Conservation (phyloP, 139 green algal species). For the Chlorella ohadii region DNA sequence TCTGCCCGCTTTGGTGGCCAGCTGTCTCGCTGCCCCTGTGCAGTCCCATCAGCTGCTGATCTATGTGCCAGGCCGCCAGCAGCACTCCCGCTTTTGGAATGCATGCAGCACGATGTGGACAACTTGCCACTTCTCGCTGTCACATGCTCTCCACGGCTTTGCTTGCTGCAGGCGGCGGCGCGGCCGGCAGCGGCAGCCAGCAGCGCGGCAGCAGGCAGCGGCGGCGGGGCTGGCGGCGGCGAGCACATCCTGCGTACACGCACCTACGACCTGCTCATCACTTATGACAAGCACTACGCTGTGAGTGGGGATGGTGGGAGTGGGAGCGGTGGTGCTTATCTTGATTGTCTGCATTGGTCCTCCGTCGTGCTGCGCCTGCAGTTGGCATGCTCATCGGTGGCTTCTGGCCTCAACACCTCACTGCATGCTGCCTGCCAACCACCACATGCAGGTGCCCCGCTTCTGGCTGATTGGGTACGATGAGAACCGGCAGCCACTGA, state of each 20-base stretch:
- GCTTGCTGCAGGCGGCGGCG: not conserved
- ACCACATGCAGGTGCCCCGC: slow-evolving; percentile 63
- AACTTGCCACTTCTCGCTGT: not conserved
- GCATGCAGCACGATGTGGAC: too few species aligned
- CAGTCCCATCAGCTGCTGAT: not conserved
- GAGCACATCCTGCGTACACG: slow-evolving; percentile 76
- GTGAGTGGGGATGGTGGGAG: slow-evolving; percentile 58
- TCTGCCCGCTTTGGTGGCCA: too few species aligned
- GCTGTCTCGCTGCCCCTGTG: too few species aligned
- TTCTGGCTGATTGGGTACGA: slow-evolving; percentile 92
- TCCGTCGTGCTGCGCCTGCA: too few species aligned
- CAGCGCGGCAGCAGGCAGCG: slow-evolving; percentile 45
- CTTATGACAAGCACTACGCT: slow-evolving; percentile 92
- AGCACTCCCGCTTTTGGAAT: too few species aligned
- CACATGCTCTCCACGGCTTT: not conserved
- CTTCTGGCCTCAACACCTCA: too few species aligned
- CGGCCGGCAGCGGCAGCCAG: slow-evolving; percentile 25
- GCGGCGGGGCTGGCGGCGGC: not conserved
- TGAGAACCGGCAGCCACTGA: slow-evolving; percentile 71
- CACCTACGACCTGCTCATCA: slow-evolving; percentile 94
- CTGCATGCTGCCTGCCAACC: slow-evolving; percentile 18
- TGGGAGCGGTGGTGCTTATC: too few species aligned
- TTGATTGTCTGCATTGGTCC: too few species aligned
- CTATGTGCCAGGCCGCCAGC: not conserved
- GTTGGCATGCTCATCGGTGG: too few species aligned